Base-by-base conservation (phyloP, 2,329 filamentous ascomycete species). In the Clonostachys byssicola region DNA sequence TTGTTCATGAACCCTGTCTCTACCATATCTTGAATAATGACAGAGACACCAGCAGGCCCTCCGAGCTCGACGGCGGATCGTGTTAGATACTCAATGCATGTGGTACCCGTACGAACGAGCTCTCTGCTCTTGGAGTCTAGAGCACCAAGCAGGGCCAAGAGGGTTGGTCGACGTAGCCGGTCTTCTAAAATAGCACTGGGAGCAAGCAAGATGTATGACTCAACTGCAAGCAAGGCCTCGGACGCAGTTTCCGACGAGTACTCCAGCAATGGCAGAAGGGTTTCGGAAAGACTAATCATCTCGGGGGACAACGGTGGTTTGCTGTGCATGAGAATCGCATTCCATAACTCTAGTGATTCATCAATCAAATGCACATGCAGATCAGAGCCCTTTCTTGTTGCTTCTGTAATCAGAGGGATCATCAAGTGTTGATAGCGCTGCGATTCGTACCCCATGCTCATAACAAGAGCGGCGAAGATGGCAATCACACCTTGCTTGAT, bases 401-500 rank as follows among this genome's bases (percentile, higher is more conserved):
- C 90, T 57, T 88, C 86, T 42, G 83, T 77, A 40, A 99, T 86
- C 44, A 97, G 78, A 0, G 92, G 92, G 16, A 96, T 70, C 55
- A 96, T 88, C 45, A 92, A 75, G 14, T 77, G 67, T 53, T 96
- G 90, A 56, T 95, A 96, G 16, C 84, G 78, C 51, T 85, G 78
- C 5, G 90, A 94, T 10, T 86, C 80, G 12, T 80, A 77, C 49
- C 87, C 89, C 81, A 97, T 88, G 2, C 92, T 88, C 60, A 84
- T 84, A n/a, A 95, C 88, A 13, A 99, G 75, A 3, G 90, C 86
- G 2, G 89, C 78, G 45, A 97, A 82, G 38, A 97, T 86, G 3
- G 88, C 89, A 48, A 97, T 78, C 45, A 97, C 91, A 2, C 90
- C 85, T 66, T 96, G 92, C 66, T 97, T 97, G 75, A 96, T 88